Conservation (phyloP, 495 filamentous ascomycete species). For the Aspergillus carlsbadensis region DNA sequence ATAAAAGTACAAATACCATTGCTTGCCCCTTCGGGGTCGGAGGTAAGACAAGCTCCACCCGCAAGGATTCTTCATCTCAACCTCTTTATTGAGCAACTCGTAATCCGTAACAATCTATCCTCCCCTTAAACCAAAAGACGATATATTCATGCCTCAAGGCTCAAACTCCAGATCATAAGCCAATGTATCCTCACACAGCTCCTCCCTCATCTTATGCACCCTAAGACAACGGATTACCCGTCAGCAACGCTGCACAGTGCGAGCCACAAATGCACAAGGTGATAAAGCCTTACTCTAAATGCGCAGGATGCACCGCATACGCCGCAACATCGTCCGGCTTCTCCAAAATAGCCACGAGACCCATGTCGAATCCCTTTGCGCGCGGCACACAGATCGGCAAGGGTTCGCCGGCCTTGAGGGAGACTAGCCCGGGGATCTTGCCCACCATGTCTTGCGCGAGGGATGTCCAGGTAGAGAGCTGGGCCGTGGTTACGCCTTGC, state of each 20-base stretch:
- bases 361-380: conserved; percentile 44
- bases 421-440: conserved; percentile 38
- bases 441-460: conserved; percentile 36
- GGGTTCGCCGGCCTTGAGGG: conserved; percentile 30
- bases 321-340: conserved; percentile 32
- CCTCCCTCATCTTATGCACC: conserved; percentile 41
- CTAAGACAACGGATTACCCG: conserved; percentile 18
- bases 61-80: not conserved
- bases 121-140: too few species aligned
- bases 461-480: conserved; percentile 31
- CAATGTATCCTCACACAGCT: conserved; percentile 45
- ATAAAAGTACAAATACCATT: conserved; percentile 9
- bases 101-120: not conserved
- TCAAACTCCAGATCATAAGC: conserved; percentile 47
- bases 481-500: conserved; percentile 29
- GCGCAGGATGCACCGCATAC: conserved; percentile 41
- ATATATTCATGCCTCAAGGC: not conserved
- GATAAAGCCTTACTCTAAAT: conserved; percentile 35
- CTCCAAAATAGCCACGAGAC: conserved; percentile 42
- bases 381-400: conserved; percentile 39
- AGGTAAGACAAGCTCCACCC: too few species aligned
- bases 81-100: not conserved
- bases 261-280: not conserved
- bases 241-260: conserved; percentile 1
- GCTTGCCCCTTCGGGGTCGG: not conserved